A percentile compares a stretch with the other conserved stretches of the same genome.
phyloP scores from a whole-genome alignment of 139 green algal species.

The Tetraselmis striata region DNA sequence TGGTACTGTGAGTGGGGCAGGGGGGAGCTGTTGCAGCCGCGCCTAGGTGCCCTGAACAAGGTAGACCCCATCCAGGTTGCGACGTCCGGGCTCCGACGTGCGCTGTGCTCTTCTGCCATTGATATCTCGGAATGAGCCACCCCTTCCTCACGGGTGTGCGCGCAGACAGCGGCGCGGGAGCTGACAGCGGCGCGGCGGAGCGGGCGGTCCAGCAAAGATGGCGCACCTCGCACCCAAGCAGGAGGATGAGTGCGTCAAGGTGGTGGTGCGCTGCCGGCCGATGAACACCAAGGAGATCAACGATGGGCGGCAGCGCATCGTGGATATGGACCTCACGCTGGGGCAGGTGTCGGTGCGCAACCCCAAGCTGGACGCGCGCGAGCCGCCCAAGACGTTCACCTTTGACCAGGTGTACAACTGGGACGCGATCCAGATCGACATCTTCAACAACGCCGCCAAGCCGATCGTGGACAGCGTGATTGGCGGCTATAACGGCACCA shows the following conservation, averaged over 20 bases:
- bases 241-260: conserved; percentile 51
- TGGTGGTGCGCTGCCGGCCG: conserved; percentile 70
- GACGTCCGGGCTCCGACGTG: too few relatives aligned
- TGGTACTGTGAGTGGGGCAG: too few relatives aligned
- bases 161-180: too few relatives aligned
- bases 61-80: too few relatives aligned
- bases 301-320: conserved; percentile 50
- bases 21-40: too few relatives aligned
- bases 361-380: conserved; percentile 35
- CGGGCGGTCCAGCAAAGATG: too few relatives aligned
- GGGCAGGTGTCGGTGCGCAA: conserved; percentile 49
- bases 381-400: conserved; percentile 58
- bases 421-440: conserved; percentile 45
- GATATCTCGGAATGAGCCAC: too few relatives aligned
- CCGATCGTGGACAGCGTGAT: conserved; percentile 63
- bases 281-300: conserved; percentile 64
- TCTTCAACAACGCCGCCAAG: conserved; percentile 61
- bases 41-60: too few relatives aligned
- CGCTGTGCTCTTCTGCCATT: too few relatives aligned
- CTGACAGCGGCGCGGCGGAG: too few relatives aligned
- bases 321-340: conserved; percentile 54
- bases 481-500: conserved; percentile 63
- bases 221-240: neutral
- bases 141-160: too few relatives aligned
- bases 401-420: conserved; percentile 71